Conservation (phyloP, 805 yeast species). For the Alloascoidea hylecoeti region DNA sequence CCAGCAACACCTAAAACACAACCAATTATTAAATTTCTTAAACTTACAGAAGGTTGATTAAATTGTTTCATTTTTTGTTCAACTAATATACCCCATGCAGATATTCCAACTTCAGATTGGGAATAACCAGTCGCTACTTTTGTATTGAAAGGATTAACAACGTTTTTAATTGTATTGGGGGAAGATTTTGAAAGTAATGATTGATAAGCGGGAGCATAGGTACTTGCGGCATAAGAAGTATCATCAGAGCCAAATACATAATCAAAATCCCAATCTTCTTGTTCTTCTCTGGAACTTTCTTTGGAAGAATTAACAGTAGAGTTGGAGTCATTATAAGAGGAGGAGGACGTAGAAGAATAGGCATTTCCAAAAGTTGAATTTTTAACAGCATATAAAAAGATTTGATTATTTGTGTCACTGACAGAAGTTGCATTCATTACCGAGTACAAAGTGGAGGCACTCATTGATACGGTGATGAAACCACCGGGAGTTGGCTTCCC, state of each 20-base stretch:
- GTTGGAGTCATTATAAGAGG: neutral
- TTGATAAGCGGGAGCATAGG: neutral
- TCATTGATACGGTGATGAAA: neutral
- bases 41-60: slow-evolving; percentile 43
- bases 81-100: slow-evolving; percentile 62
- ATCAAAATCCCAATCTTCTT: neutral
- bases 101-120: slow-evolving; percentile 19
- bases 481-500: neutral
- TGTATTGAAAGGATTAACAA: slow-evolving; percentile 20
- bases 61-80: slow-evolving; percentile 49
- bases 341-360: neutral
- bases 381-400: no score
- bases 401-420: no score
- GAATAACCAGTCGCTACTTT: slow-evolving; percentile 45
- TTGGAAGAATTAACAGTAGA: neutral
- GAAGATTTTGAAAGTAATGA: slow-evolving; percentile 4
- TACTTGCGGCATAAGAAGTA: neutral
- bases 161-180: slow-evolving; percentile 28
- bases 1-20: slow-evolving; percentile 69
- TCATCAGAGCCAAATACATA: neutral
- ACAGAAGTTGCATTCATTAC: neutral
- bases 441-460: neutral
- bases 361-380: no score
- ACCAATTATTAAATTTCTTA: slow-evolving; percentile 61
- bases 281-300: no score